Evolutionary conservation across 2,329 filamentous ascomycete genomes (phyloP), one percentile per base, ranked within the genome.

Genomic region (Cadophora sp.): DNA sequence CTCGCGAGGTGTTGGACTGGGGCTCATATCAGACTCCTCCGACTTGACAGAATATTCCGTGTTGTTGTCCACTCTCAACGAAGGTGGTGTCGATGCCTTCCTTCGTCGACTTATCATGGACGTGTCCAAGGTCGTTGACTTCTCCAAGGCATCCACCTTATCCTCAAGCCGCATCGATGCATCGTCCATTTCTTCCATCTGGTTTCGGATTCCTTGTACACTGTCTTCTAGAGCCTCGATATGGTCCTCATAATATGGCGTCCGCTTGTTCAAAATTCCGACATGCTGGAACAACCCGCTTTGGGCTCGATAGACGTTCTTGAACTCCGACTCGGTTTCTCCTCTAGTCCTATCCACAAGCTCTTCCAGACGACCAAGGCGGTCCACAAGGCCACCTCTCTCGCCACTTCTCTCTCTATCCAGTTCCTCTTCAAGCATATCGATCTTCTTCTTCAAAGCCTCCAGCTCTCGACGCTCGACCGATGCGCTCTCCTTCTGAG

Each of bases 251-350:
- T 68, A 87, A 71, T 67, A 81, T 78, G 72, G 85, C 80, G 65
- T 84, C 80, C 71, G 83, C 62, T 84, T 79, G 62, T 86, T 80
- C 24, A 83, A 79, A 50, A 83, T 80, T 6, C 80, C 80, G 18
- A 88, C 72, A 59, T 81, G 79, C 30, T 83, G 79, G 69, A 86
- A 88, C 39, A 84, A 81, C 18, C 83, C 82, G 67, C 81, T 81
- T 36, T 87, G 81, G 66, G 86, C 86, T 13, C 81, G 81, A 73
- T 87, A 87, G 18, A 84, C 81, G n/a, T 79, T 81, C 69, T 84
- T 85, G 66, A 87, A 80, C 62, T 87, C 84, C 48, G 82, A 79
- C 41, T 80, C 78, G n/a, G 81, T 78, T 30, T 88, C 86, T 27
- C 82, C 82, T 67, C 79, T 82, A 73, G 80, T 83, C 71, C 78